Base-by-base conservation (phyloP, 2,329 filamentous ascomycete genomes). In the Elsinoe australis region DNA sequence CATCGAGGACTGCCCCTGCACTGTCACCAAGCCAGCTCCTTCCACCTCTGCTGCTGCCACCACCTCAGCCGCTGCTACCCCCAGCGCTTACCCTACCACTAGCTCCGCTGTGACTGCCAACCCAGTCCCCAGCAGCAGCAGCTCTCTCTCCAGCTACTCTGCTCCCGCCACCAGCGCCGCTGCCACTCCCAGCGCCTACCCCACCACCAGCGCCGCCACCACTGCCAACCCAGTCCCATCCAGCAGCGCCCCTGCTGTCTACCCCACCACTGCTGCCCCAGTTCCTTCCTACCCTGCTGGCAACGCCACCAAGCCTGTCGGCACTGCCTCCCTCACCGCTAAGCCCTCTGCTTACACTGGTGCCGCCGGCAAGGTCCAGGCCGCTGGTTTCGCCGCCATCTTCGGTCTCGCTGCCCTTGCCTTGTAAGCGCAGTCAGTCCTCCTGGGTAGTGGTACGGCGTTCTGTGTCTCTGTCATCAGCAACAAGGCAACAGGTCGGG, bases 1-100 rank as follows among this genome's bases (percentile, higher is more conserved):
- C 45, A 56, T 56, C 45, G 55, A 54, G 52, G 55, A 60, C 59
- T 62, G 61, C 56, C 54, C 57, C 12, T 63, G 60, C 60, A 64
- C 73, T 39, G 70, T 79, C 56, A 74, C 71, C 46, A 67, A 71
- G 60, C 70, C 77, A 52, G 64, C 75, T 56, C 57, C 63, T 55
- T 73, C 72, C 49, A 63, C 79, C 54, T 78, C 73, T 57, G 60
- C 57, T 62, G 50, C 45, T 4, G 48, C 48, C 51, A 50, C 24
- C 50, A 38, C 24, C 35, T 24, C 28, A 3, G 17, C 39, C 22
- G 28, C 39, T 17, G 28, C 31, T 34, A 31, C 45, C 22, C 41
- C 47, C 5, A 26, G 8, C 44, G 33, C 31, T 33, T 38, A 36
- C 39, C 6, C 39, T 26, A 31, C 26, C 26, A 24, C 24, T 33